phyloP scores from a whole-genome alignment of 2,329 filamentous ascomycete species.

The Monascus ruber region DNA sequence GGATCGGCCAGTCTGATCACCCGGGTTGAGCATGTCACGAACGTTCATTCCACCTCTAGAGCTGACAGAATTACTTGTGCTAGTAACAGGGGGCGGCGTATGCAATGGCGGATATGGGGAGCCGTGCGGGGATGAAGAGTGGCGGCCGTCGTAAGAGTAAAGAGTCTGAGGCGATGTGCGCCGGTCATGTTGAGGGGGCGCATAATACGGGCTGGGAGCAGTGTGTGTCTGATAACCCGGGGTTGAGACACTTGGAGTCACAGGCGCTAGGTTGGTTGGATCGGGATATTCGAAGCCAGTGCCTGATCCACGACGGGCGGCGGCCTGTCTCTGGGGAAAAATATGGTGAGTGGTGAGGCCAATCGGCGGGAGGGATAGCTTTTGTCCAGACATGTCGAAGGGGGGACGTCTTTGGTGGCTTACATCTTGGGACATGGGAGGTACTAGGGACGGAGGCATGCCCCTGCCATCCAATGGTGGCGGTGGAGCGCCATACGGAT shows the following conservation, averaged over 20 bases:
- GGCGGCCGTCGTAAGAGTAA: slow-evolving; percentile 31
- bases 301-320: slow-evolving; percentile 32
- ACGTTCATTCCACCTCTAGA: slow-evolving; percentile 36
- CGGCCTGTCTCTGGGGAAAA: slow-evolving; percentile 20
- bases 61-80: slow-evolving; percentile 17
- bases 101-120: slow-evolving; percentile 29
- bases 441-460: slow-evolving; percentile 26
- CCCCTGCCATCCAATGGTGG: slow-evolving; percentile 15
- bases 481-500: slow-evolving; percentile 22
- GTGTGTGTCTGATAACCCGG: slow-evolving; percentile 32
- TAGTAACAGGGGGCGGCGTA: slow-evolving; percentile 30
- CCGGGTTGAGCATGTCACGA: slow-evolving; percentile 37
- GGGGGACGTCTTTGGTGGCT: slow-evolving; percentile 20
- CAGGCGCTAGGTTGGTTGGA: slow-evolving; percentile 35
- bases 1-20: slow-evolving; percentile 26
- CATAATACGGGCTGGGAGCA: slow-evolving; percentile 27
- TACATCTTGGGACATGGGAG: slow-evolving; percentile 33
- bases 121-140: slow-evolving; percentile 32
- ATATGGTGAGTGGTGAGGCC: not conserved
- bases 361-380: not conserved
- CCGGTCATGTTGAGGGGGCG: slow-evolving; percentile 25
- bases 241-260: slow-evolving; percentile 33
- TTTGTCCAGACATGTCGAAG: slow-evolving; percentile 1
- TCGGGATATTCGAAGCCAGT: slow-evolving; percentile 37
- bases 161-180: slow-evolving; percentile 34